These are phyloP conservation scores for Annulohypoxylon moriforme DNA, from an alignment of 495 filamentous ascomycete genomes.

Conservation along the genomic window DNA sequence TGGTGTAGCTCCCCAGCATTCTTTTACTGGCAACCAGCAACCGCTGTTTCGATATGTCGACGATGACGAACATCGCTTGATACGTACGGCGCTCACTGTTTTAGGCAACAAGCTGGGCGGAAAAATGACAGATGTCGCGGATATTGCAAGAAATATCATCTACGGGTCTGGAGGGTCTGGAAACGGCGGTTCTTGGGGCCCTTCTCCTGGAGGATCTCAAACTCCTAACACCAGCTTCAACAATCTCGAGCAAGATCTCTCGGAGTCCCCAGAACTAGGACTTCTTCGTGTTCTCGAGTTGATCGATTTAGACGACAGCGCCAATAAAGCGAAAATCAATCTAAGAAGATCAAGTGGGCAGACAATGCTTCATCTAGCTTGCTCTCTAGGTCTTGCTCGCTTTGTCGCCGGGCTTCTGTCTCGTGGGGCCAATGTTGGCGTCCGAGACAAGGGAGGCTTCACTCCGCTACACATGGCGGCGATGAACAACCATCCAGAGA, in stretches of 20 bases:
- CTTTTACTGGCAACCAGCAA: constrained; percentile 57
- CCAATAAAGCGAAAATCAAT: constrained; percentile 73
- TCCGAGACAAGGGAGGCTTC: constrained; percentile 82
- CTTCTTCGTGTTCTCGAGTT: constrained; percentile 80
- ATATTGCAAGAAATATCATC: constrained; percentile 67
- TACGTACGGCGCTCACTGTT: constrained; percentile 68
- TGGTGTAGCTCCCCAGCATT: constrained; percentile 51
- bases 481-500: constrained; percentile 78
- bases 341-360: constrained; percentile 73
- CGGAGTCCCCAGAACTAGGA: constrained; percentile 68
- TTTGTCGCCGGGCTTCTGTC: constrained; percentile 84
- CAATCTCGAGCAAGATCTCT: constrained; percentile 42
- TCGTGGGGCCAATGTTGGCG: constrained; percentile 80
- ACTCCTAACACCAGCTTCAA: constrained; percentile 42
- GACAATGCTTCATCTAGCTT: constrained; percentile 84
- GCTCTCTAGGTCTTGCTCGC: constrained; percentile 76
- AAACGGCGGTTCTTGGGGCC: constrained; percentile 40
- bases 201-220: constrained; percentile 34
- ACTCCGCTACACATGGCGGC: constrained; percentile 86
- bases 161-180: constrained; percentile 44
- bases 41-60: constrained; percentile 76
- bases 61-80: constrained; percentile 78
- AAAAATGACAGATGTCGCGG: constrained; percentile 59
- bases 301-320: constrained; percentile 80
- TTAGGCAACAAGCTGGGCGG: constrained; percentile 68